phyloP scores from a whole-genome alignment of 2,329 filamentous ascomycete genomes.

The Ceratocystis huliohia region DNA sequence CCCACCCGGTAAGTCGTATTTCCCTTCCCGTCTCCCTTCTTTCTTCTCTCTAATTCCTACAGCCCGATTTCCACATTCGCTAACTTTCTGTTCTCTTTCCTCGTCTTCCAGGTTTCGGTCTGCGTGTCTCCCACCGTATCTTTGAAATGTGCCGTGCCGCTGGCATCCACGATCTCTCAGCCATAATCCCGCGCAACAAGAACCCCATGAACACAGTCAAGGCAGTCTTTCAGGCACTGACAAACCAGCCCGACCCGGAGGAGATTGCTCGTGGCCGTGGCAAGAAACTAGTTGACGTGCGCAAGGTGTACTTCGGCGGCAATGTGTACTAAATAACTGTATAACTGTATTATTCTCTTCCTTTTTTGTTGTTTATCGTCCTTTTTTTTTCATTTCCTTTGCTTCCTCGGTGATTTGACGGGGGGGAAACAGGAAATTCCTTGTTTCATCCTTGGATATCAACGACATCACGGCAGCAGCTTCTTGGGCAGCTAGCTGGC shows the following conservation, averaged over 20 bases:
- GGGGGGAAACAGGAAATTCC: background rate
- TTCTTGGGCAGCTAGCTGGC: conserved; percentile 1
- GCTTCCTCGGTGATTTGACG: background rate
- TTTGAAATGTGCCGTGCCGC: conserved; percentile 85
- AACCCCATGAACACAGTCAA: conserved; percentile 99
- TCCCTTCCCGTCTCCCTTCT: background rate
- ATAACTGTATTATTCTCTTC: conserved; percentile 1
- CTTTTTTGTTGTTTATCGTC: background rate
- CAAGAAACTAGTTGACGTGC: conserved; percentile 89
- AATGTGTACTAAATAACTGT: conserved; percentile 41
- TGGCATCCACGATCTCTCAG: conserved; percentile 78
- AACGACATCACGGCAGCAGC: conserved; percentile 6
- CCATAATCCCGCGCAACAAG: conserved; percentile 67
- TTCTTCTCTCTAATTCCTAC: conserved; percentile 6
- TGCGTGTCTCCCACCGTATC: conserved; percentile 80
- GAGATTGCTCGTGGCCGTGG: conserved; percentile 79
- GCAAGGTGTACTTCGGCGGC: conserved; percentile 94
- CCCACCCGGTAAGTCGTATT: conserved; percentile 62
- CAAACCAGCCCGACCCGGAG: conserved; percentile 74
- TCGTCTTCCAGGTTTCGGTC: conserved; percentile 63
- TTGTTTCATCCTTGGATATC: conserved; percentile 12
- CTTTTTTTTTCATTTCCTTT: background rate
- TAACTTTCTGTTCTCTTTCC: conserved; percentile 14
- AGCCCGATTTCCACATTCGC: background rate
- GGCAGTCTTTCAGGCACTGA: conserved; percentile 71